Base-by-base conservation (phyloP, 495 filamentous ascomycete species). In the Aspergillus mulundensis region DNA sequence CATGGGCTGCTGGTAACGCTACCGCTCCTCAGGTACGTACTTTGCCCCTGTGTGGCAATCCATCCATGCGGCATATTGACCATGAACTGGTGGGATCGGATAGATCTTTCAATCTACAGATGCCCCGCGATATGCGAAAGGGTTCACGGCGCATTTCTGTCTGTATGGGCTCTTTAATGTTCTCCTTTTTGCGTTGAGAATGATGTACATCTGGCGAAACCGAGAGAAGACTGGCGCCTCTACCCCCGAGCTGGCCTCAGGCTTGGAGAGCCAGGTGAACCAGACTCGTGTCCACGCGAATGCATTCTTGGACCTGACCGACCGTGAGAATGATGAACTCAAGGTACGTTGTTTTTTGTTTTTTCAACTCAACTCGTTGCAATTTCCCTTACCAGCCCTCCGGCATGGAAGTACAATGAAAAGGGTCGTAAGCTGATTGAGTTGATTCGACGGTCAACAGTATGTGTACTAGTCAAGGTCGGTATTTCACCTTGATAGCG, bases 221-320 rank as follows among this genome's bases (percentile, higher is more conserved):
- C 61, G 58, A 24, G 30, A 25, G 25, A 46, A 55, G 28, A 11
- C 4, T 1, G 14, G 25, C 6, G 30, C 11, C 18, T 46, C 50
- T 15, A 10, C 3, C 20, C 18, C 8, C 19, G 21, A n/a, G n/a
- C n/a, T n/a, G n/a, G n/a, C n/a, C n/a, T n/a, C n/a, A n/a, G n/a
- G n/a, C n/a, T n/a, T n/a, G n/a, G n/a, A n/a, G n/a, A n/a, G n/a
- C n/a, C n/a, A n/a, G 7, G 30, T 60, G n/a, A 46, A 45, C 16
- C 57, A 59, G 32, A 57, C 63, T 7, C 15, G 53, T 45, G 79
- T 23, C 8, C 49, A 52, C 16, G 36, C 49, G 3, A 52, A 52
- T 41, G 49, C 78, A 15, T 84, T 83, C 48, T 75, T 81, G 50
- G 82, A 85, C 61, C 59, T 84, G 59, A 85, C 82, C 25, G 82